Base-by-base conservation (phyloP, 768 basidiomycete species). In the Pholiota conissans region DNA sequence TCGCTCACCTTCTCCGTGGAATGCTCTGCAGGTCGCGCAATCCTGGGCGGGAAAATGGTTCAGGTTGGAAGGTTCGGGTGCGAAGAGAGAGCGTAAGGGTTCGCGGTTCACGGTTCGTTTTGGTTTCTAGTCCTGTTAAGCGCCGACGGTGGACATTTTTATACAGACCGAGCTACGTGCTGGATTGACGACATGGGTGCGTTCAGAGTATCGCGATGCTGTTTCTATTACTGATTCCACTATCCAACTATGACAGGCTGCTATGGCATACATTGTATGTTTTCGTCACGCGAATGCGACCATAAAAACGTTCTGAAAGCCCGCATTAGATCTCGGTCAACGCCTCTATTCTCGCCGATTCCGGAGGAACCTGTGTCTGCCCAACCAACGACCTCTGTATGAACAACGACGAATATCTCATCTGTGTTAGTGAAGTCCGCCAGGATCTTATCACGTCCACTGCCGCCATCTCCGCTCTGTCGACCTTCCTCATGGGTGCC, bases 341-440 rank as follows among this genome's bases (percentile, higher is more conserved):
- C 67, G 90, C 92, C 5, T 76, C 86, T 14, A 91, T 95, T 60
- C 68, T 95, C 34, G 78, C 84, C 1, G 84, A 87, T 63, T 81
- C 87, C 0, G 92, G 92, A 49, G 92, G 92, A 56, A 87, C 91
- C 4, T 94, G 92, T 65, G 88, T 82, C 35, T 95, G 92, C 74
- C 75, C 82, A 1, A 74, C 82, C 0, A 69, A 74, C 35, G 82
- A 90, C 16, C 52, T 42, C 5, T 54, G 52, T 34, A n/a, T 22
- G 22, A 32, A 32, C 30, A 30, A 54, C 29, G 53, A 54, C 8
- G 28, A 13, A 7, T 54, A 54, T 26, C 18, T 10, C 69, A 69
- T 76, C 20, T 90, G 89, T 63, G 55, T 71, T 10, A 65, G 68
- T n/a, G 84, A 84, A 22, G 76, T 92, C 18, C 82, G 81, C 20